Evolutionary conservation across 345 rosid species (phyloP).

Genomic region (Microthlaspi erraticum): DNA sequence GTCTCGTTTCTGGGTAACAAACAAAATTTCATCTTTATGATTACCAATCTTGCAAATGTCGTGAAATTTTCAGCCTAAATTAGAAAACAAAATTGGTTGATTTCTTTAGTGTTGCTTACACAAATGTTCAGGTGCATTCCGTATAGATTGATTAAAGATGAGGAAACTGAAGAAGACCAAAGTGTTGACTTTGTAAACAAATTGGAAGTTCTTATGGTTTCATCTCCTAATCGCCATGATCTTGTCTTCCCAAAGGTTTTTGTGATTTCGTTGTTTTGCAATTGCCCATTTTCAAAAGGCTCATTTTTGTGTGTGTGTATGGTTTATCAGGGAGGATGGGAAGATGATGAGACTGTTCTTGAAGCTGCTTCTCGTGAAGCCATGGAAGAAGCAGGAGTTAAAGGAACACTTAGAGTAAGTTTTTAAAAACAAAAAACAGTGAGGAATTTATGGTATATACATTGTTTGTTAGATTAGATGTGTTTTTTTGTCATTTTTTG

Average conservation of each 20-base stretch:
- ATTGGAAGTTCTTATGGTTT: conserved; percentile 77
- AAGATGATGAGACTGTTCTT: conserved; percentile 80
- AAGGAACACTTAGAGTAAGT: conserved; percentile 73
- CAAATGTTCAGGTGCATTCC: conserved; percentile 72
- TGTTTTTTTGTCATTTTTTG: conserved; percentile 24
- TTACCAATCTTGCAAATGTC: neutral
- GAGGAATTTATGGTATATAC: neutral
- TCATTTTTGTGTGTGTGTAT: neutral
- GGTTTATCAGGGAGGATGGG: conserved; percentile 88
- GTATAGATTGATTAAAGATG: conserved; percentile 55
- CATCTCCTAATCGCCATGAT: conserved; percentile 83
- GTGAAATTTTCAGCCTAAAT: neutral
- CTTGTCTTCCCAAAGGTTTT: conserved; percentile 87
- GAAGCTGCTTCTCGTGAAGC: conserved; percentile 97
- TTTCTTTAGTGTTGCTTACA: neutral
- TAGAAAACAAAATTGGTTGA: conserved; percentile 5
- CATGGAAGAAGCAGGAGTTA: conserved; percentile 92
- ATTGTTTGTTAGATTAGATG: neutral
- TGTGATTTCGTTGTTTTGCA: neutral
- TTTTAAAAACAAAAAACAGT: neutral
- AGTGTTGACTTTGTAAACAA: conserved; percentile 47
- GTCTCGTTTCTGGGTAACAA: conserved; percentile 78
- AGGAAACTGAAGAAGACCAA: conserved; percentile 37
- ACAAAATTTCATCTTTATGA: neutral
- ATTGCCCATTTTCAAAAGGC: neutral